These are phyloP conservation scores for Funneliformis mosseae DNA, from an alignment of 192 early-diverging fungal species.

Conservation along the genomic window DNA sequence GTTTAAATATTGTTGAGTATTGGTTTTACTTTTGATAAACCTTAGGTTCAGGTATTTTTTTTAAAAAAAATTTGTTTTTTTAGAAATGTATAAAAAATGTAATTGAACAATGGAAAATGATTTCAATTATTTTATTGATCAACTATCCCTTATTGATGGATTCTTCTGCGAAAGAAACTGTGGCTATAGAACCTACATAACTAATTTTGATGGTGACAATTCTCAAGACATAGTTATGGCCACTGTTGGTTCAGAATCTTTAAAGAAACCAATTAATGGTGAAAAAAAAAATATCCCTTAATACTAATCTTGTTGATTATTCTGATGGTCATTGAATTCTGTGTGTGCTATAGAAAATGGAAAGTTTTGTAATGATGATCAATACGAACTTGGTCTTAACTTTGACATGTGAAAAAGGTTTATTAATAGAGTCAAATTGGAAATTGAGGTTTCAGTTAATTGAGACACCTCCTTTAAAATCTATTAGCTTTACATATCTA, in stretches of 20 bases:
- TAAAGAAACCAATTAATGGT: background rate
- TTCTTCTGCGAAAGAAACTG: background rate
- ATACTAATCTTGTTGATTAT: background rate
- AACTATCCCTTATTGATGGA: background rate
- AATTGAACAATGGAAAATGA: constrained; percentile 10
- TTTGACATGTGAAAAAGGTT: background rate
- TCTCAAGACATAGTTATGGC: constrained; percentile 15
- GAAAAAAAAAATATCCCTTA: background rate
- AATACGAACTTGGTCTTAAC: constrained; percentile 10
- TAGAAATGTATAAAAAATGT: constrained; percentile 18
- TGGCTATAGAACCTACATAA: background rate
- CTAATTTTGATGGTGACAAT: background rate
- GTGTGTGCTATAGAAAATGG: constrained; percentile 10
- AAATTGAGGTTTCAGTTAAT: constrained; percentile 5
- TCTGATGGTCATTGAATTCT: background rate
- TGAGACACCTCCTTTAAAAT: constrained; percentile 15
- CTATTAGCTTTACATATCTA: constrained; percentile 87
- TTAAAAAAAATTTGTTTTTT: too few relatives aligned
- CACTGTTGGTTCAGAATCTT: background rate
- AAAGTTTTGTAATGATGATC: constrained; percentile 11
- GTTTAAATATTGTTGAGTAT: too few relatives aligned
- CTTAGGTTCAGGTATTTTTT: too few relatives aligned
- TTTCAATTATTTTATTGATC: background rate
- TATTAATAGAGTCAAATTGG: constrained; percentile 12
- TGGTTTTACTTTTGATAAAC: too few relatives aligned